These are phyloP conservation scores for Diaporthe citriasiana DNA, from an alignment of 2,329 filamentous ascomycete genomes.

Conservation along the genomic window DNA sequence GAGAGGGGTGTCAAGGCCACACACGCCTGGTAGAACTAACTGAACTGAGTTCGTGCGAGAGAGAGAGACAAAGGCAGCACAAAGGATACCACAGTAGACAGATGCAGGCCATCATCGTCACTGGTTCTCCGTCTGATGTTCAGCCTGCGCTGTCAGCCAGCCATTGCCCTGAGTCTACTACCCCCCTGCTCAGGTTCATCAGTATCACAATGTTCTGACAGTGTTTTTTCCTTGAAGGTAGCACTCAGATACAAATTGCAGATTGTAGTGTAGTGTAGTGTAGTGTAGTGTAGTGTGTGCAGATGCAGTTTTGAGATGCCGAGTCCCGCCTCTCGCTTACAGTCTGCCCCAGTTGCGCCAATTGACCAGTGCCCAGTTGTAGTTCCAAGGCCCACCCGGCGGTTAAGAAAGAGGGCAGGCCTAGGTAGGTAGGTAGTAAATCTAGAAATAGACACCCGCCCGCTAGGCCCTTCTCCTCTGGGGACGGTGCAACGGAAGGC, in stretches of 20 bases:
- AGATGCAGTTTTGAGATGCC: slow-evolving; percentile 17
- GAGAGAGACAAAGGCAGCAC: neutral
- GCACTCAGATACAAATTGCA: neutral
- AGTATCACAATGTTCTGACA: neutral
- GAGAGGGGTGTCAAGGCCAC: slow-evolving; percentile 27
- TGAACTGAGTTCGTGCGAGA: neutral
- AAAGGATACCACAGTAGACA: neutral
- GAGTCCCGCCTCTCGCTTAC: slow-evolving; percentile 28
- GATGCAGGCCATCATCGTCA: neutral
- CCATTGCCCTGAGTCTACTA: neutral
- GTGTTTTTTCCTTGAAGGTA: neutral
- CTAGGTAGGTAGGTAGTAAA: neutral
- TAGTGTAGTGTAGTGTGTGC: too few species aligned
- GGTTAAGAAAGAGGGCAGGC: slow-evolving; percentile 30
- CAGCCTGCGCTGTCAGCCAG: neutral
- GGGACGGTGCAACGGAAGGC: neutral
- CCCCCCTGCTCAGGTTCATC: neutral
- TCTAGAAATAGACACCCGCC: slow-evolving; percentile 29
- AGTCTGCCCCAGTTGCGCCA: neutral
- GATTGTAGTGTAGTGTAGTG: neutral
- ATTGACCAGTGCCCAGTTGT: neutral
- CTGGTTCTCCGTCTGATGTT: neutral
- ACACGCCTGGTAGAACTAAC: neutral
- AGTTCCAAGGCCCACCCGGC: slow-evolving; percentile 3
- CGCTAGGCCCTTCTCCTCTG: neutral